A percentile compares a stretch with the other conserved stretches of the same genome.
Evolutionary conservation across 768 basidiomycete genomes (phyloP).

Genomic region (Agaricus bisporus): DNA sequence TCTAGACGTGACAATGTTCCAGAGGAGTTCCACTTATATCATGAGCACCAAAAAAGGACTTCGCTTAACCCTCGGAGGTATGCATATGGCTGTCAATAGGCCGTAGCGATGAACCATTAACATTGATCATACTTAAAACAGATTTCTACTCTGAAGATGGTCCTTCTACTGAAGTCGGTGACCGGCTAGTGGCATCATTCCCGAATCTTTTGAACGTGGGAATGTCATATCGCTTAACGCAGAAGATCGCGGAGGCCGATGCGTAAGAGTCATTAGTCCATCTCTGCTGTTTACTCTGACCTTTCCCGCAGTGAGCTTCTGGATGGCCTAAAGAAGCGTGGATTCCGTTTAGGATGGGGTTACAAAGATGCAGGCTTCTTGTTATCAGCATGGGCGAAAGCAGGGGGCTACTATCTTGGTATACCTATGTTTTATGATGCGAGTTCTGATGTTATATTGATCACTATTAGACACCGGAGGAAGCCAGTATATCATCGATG

Average conservation of each 20-base stretch:
- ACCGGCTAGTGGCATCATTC: slow-evolving; percentile 42
- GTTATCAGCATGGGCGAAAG: slow-evolving; percentile 38
- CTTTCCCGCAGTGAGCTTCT: slow-evolving; percentile 25
- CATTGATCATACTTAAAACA: slow-evolving; percentile 6
- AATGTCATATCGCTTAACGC: slow-evolving; percentile 24
- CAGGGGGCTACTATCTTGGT: slow-evolving; percentile 69
- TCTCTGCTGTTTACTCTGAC: neutral
- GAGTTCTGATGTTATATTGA: neutral
- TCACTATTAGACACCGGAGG: slow-evolving; percentile 44
- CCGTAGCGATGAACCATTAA: neutral
- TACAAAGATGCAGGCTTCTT: slow-evolving; percentile 46
- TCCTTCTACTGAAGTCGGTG: slow-evolving; percentile 44
- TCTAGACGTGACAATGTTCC: slow-evolving; percentile 52
- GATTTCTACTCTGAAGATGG: slow-evolving; percentile 40
- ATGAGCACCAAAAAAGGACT: slow-evolving; percentile 41
- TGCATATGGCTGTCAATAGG: neutral
- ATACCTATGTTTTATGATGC: slow-evolving; percentile 5
- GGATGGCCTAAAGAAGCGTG: slow-evolving; percentile 47
- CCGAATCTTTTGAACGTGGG: slow-evolving; percentile 30
- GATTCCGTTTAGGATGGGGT: slow-evolving; percentile 52
- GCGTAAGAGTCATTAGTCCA: slow-evolving; percentile 29
- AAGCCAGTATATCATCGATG: slow-evolving; percentile 56
- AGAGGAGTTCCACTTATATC: slow-evolving; percentile 54
- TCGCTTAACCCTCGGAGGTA: slow-evolving; percentile 21
- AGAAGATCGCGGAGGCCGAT: slow-evolving; percentile 48